These are phyloP conservation scores for Colletotrichum godetiae DNA, from an alignment of 2,329 filamentous ascomycete genomes.

Conservation along the genomic window DNA sequence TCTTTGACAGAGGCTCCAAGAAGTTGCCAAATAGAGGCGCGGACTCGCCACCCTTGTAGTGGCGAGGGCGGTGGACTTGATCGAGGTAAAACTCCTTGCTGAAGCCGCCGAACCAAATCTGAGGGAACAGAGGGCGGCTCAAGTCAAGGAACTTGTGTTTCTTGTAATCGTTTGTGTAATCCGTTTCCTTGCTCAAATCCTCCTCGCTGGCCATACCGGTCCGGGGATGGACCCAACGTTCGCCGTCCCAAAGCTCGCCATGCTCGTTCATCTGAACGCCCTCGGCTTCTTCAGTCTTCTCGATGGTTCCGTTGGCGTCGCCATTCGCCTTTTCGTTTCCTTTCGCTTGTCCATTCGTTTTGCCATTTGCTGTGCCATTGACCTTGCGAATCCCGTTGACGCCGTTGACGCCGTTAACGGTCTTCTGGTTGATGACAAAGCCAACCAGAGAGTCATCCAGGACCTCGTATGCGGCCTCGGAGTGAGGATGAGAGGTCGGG, in stretches of 20 bases:
- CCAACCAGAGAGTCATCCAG: conserved; percentile 88
- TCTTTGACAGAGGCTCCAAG: conserved; percentile 95
- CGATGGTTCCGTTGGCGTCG: conserved; percentile 53
- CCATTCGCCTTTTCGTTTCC: conserved; percentile 38
- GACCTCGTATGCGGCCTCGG: conserved; percentile 94
- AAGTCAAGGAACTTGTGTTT: conserved; percentile 95
- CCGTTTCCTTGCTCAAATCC: conserved; percentile 88
- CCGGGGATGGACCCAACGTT: conserved; percentile 61
- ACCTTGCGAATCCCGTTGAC: conserved; percentile 46
- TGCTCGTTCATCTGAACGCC: conserved; percentile 41
- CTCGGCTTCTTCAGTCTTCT: conserved; percentile 45
- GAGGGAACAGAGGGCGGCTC: conserved; percentile 83
- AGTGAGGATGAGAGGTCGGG: conserved; percentile 83
- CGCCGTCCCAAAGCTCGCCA: conserved; percentile 37
- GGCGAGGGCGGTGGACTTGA: conserved; percentile 93
- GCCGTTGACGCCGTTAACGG: conserved; percentile 53
- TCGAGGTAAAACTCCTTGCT: conserved; percentile 96
- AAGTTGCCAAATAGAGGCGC: conserved; percentile 98
- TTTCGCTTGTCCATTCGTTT: conserved; percentile 43
- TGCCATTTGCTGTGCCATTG: conserved; percentile 51
- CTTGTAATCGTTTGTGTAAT: conserved; percentile 80
- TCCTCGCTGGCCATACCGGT: conserved; percentile 93
- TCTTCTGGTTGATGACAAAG: conserved; percentile 75
- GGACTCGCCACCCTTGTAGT: conserved; percentile 93
- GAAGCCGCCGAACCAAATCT: conserved; percentile 90